Evolutionary conservation across 1,284 basidiomycete genomes (phyloP), one percentile per base, ranked within the genome.

Genomic region (Sanguinoderma infundibulare): DNA sequence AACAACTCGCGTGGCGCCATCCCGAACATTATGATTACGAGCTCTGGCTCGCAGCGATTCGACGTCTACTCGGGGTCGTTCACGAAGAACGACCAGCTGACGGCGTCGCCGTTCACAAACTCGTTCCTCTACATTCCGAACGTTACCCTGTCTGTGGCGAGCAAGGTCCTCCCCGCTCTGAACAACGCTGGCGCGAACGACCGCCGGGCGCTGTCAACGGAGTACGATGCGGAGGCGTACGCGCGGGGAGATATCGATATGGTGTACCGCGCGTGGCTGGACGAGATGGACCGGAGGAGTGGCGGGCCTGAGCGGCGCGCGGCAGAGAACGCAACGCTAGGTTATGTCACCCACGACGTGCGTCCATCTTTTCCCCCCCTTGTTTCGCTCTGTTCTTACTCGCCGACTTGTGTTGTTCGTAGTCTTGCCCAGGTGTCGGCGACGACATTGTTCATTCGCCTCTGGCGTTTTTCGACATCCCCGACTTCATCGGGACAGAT

Each of bases 31-130:
- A 85, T 92, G 72, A 84, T 95, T 62, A 80, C 82, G 55, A 90
- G 94, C 74, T 86, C 89, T 1, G 93, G 89, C 17, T 87, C 81
- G n/a, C 81, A 89, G 69, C 85, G 93, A 50, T 94, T 89, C 76
- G 87, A 93, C 68, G 73, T 95, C 47, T 86, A 84, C 70, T 63
- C 78, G 2, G 92, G 92, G 1, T 65, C 84, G 2, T 94, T 94
- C 76, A 89, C 88, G 47, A 85, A 85, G 70, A 92, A 94, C 73
- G 92, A 94, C 73, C 87, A 92, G 72, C 81, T 92, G 26, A 91
- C 90, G 0, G 82, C 85, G 0, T 87, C 84, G 17, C 90, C 90
- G 1, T 93, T 87, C 70, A 67, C 74, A 0, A 83, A 91, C 68
- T 58, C 77, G 8, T 90, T 91, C 77, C 63, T 83, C 20, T 91